Percentiles rank a stretch among this genome's conserved stretches.
phyloP scores from a whole-genome alignment of 1,139 yeast genomes.

The Hansenula lynferdii region DNA sequence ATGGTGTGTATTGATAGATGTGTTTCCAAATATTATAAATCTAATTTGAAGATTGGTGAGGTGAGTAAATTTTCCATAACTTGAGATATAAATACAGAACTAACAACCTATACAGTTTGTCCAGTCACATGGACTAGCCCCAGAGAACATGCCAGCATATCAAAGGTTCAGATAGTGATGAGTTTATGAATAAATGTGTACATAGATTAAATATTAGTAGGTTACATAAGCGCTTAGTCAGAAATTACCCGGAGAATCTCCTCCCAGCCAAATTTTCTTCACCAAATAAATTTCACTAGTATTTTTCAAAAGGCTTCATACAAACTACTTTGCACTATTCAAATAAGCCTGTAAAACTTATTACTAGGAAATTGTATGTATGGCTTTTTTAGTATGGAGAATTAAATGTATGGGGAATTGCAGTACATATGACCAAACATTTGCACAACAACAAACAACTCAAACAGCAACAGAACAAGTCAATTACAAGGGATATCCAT shows the following conservation, averaged over 20 bases:
- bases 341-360: no score
- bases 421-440: no score
- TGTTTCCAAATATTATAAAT: constrained; percentile 65
- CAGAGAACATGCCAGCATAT: constrained; percentile 18
- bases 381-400: no score
- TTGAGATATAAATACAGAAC: background rate
- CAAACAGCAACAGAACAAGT: no score
- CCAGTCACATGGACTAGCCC: constrained; percentile 19
- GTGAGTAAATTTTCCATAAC: constrained; percentile 11
- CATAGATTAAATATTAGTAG: background rate
- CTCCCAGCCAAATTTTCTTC: background rate
- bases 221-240: no score
- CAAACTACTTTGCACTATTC: no score
- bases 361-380: no score
- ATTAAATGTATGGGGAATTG: no score
- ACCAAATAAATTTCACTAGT: background rate
- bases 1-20: constrained; percentile 72
- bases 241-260: constrained; percentile 1
- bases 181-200: background rate
- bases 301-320: background rate
- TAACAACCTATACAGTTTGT: constrained; percentile 13
- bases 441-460: background rate
- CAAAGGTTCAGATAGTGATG: constrained; percentile 7
- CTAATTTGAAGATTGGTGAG: constrained; percentile 59
- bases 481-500: no score